These are phyloP conservation scores for Colletotrichum tamarilloi DNA, from an alignment of 2,329 filamentous ascomycete species.

Conservation along the genomic window DNA sequence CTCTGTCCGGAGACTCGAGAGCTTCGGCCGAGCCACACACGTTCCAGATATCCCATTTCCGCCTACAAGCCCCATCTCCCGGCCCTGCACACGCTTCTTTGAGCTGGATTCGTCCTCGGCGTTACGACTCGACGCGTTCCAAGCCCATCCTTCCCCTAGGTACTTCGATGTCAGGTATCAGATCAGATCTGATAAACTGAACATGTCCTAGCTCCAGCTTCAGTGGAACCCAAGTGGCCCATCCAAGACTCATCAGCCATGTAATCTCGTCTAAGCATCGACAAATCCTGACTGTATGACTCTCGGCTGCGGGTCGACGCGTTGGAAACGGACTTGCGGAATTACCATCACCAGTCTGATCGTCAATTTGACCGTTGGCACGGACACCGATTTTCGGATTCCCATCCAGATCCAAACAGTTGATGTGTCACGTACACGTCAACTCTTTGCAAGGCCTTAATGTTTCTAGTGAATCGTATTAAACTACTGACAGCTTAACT, in stretches of 20 bases:
- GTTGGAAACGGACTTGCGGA: background rate
- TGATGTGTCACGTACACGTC: constrained; percentile 11
- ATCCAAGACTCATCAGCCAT: background rate
- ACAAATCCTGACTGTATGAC: background rate
- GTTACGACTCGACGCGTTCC: constrained; percentile 26
- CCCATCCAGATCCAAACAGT: background rate
- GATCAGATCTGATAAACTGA: constrained; percentile 34
- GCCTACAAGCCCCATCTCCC: background rate
- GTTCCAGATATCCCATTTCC: background rate
- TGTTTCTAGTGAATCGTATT: background rate
- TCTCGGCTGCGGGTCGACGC: constrained; percentile 6
- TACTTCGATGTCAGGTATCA: constrained; percentile 10
- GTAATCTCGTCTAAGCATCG: constrained; percentile 12
- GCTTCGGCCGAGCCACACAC: constrained; percentile 28
- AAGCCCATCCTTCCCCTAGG: background rate
- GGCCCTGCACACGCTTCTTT: background rate
- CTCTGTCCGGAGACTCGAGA: constrained; percentile 9
- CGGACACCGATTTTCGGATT: background rate
- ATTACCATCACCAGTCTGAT: background rate
- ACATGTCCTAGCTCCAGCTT: constrained; percentile 7
- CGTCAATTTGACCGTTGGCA: background rate
- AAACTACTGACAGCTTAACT: background rate
- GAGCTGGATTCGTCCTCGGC: constrained; percentile 16
- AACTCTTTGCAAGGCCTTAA: background rate
- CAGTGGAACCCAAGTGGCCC: constrained; percentile 3